Evolutionary conservation across 257 asterid genomes (phyloP).

Genomic region (Thymus quinquecostatus): DNA sequence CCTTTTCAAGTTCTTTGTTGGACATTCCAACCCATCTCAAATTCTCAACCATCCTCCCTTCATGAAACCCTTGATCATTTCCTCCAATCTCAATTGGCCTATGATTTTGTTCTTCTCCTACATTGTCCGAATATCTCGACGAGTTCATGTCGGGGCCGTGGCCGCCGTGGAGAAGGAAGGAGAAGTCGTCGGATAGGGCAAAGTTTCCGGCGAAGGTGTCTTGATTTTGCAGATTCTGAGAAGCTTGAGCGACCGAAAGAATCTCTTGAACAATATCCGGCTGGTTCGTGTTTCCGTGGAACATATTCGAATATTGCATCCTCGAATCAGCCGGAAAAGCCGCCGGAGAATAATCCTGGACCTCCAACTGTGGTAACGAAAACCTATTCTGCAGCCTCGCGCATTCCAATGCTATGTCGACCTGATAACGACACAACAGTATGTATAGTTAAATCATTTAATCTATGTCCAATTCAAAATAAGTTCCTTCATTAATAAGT

Average conservation of each 20-base stretch:
- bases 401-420: constrained; percentile 82
- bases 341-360: constrained; percentile 56
- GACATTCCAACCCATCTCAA: constrained; percentile 76
- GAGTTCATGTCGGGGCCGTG: constrained; percentile 44
- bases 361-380: constrained; percentile 73
- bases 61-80: constrained; percentile 44
- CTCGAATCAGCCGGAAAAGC: constrained; percentile 39
- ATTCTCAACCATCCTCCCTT: constrained; percentile 66
- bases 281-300: constrained; percentile 46
- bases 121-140: constrained; percentile 36
- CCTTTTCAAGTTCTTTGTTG: constrained; percentile 57
- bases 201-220: constrained; percentile 49
- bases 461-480: too few relatives aligned
- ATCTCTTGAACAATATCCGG: constrained; percentile 71
- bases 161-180: constrained; percentile 51
- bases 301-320: constrained; percentile 35
- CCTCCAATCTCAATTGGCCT: constrained; percentile 55
- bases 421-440: constrained; percentile 44
- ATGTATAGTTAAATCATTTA: not conserved
- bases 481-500: too few relatives aligned
- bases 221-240: constrained; percentile 69
- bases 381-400: constrained; percentile 85
- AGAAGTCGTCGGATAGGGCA: constrained; percentile 55
- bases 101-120: constrained; percentile 42
- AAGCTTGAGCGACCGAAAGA: constrained; percentile 82